These are phyloP conservation scores for Saccharomyces hybrid DNA, from an alignment of 1,139 yeast species.

Conservation along the genomic window DNA sequence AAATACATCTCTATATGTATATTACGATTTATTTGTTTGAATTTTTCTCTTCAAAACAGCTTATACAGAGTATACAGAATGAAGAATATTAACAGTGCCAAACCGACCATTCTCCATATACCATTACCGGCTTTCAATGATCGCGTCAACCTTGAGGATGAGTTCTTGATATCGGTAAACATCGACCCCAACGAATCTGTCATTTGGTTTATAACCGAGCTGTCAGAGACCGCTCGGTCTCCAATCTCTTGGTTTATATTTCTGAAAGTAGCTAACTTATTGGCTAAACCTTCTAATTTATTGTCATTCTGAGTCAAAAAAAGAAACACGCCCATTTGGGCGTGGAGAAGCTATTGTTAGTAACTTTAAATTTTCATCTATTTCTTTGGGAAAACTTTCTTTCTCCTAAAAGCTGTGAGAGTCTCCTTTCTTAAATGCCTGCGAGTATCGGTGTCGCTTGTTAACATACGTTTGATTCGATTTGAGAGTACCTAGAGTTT, in stretches of 20 bases:
- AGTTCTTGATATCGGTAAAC: conserved; percentile 52
- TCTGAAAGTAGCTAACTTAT: conserved; percentile 53
- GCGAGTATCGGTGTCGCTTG: not conserved
- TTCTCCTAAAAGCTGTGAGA: not conserved
- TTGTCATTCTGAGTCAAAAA: conserved; percentile 42
- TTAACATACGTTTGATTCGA: conserved; percentile 36
- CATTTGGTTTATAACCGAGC: conserved; percentile 48
- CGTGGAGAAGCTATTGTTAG: not conserved
- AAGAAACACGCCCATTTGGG: conserved; percentile 1
- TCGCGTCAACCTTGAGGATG: conserved; percentile 60
- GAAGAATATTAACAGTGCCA: conserved; percentile 55
- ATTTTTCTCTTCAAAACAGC: conserved; percentile 33
- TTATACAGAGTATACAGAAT: conserved; percentile 61
- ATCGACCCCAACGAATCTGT: conserved; percentile 55
- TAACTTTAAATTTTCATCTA: not conserved
- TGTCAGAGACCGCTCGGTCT: conserved; percentile 50
- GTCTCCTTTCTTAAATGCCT: not conserved
- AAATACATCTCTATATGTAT: not conserved
- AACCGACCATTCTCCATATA: conserved; percentile 48
- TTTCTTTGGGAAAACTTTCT: no score
- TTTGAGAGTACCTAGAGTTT: conserved; percentile 36
- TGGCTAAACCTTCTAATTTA: conserved; percentile 51
- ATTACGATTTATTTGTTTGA: not conserved
- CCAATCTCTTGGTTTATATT: conserved; percentile 59
- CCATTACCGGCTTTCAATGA: conserved; percentile 52